Conservation (phyloP, 1,284 basidiomycete genomes). For the Cutaneotrichosporon sp. region DNA sequence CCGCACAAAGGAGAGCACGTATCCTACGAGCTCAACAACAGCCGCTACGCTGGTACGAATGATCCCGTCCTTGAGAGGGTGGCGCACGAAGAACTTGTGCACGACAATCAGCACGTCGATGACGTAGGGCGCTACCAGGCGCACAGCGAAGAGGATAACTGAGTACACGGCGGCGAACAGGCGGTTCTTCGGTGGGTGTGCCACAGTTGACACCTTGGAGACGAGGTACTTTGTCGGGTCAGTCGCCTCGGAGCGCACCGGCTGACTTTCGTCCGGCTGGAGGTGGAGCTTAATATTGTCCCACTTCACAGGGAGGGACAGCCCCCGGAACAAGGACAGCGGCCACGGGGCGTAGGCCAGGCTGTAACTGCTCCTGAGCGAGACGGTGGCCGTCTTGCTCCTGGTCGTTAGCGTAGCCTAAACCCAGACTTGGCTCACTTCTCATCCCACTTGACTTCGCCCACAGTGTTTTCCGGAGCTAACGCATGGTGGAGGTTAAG, state of each 20-base stretch:
- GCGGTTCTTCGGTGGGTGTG: constrained; percentile 3
- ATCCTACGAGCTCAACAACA: constrained; percentile 17
- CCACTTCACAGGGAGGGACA: constrained; percentile 15
- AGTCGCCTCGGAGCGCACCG: constrained; percentile 12
- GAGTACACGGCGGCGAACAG: constrained; percentile 5
- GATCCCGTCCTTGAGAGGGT: constrained; percentile 25
- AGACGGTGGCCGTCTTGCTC: constrained; percentile 23
- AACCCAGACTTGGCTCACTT: constrained; percentile 28
- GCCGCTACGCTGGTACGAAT: constrained; percentile 21
- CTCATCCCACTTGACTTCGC: constrained; percentile 31
- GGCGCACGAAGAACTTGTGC: constrained; percentile 27
- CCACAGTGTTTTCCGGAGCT: constrained; percentile 19
- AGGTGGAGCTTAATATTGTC: constrained; percentile 22
- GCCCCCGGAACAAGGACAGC: constrained; percentile 6
- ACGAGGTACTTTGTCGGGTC: constrained; percentile 29
- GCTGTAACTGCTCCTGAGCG: constrained; percentile 22
- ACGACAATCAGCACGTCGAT: constrained; percentile 21
- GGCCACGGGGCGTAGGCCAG: constrained; percentile 14
- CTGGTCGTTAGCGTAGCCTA: constrained; percentile 13
- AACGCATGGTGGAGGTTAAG: constrained; percentile 20
- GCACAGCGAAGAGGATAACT: constrained; percentile 15
- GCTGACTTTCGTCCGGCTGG: constrained; percentile 22
- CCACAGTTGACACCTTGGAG: constrained; percentile 25
- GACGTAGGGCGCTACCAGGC: constrained; percentile 18
- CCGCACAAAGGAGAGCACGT: background rate